Evolutionary conservation across 345 rosid genomes (phyloP), one percentile per base, ranked within the genome.

Genomic region (Salix suchowensis): DNA sequence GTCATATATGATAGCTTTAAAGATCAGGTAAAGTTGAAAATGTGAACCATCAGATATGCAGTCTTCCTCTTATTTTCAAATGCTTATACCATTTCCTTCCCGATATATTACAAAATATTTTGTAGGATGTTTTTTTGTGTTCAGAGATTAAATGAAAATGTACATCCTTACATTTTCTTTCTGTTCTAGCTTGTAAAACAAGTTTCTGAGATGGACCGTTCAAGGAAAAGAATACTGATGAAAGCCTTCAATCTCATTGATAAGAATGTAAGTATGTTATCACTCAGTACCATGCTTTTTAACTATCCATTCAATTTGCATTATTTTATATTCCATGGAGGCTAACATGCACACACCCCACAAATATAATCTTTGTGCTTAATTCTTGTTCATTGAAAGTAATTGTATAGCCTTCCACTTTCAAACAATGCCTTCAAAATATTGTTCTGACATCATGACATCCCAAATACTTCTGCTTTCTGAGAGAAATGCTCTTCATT

Each of bases 1-100:
- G 99, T 96, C 72, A 94, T 96, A 15, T 96, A 96, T 71, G 97
- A 96, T 81, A 91, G 97, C 87, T 96, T 96, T 82, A 96, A 92
- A 88, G 82, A 88, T 79, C 94, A 96, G 99, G 99, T 93, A 86
- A 32, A 67, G 65, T 69, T 50, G 14, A 30, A 24, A 55, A 55
- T 40, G 39, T 61, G 58, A 40, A 40, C 13, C 2, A 0, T 40
- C 42, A 71, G 55, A 37, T 4, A 23, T 52, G 24, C 28, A 8
- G 21, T 39, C 68, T 24, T 60, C 42, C 37, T 65, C 62, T 54
- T 4, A 5, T 77, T 68, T 32, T 65, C 48, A 26, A 16, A 30
- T 60, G 50, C 40, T 54, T 40, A 71, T 39, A 15, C 6, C 42
- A 13, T 52, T 67, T 67, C 6, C 28, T 39, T 40, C 60, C 4